Conservation (phyloP, 495 filamentous ascomycete genomes). For the Trichocladium uniseriatum region DNA sequence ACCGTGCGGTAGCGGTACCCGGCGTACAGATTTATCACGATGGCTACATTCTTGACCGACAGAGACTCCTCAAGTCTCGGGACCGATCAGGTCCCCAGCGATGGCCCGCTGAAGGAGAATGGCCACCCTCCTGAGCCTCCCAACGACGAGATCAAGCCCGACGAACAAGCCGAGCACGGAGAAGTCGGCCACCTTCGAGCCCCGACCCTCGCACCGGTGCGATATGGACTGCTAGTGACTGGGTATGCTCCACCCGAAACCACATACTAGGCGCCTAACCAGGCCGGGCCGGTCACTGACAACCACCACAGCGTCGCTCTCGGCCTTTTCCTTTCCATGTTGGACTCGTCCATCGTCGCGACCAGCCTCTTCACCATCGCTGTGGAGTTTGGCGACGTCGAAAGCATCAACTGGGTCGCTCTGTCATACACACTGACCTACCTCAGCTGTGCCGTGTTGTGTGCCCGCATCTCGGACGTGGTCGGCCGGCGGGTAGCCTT, state of each 20-base stretch:
- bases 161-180: not conserved
- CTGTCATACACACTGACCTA: conserved; percentile 39
- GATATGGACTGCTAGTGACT: not conserved
- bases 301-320: conserved; percentile 4
- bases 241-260: not conserved
- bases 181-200: not conserved
- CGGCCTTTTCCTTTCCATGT: conserved; percentile 32
- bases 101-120: no score
- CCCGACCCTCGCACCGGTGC: no score
- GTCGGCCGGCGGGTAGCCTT: conserved; percentile 43
- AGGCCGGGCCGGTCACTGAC: not conserved
- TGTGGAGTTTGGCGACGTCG: conserved; percentile 27
- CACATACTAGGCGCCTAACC: not conserved
- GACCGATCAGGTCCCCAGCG: no score
- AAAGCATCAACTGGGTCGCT: conserved; percentile 38
- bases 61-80: no score
- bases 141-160: no score
- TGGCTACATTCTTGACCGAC: no score
- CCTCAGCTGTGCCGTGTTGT: conserved; percentile 38
- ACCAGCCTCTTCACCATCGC: conserved; percentile 38
- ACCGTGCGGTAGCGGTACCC: no score
- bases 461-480: conserved; percentile 44
- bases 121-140: no score
- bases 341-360: conserved; percentile 40
- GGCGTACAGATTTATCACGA: no score